Base-by-base conservation (phyloP, 139 green algal species). In the Desmodesmus armatus region DNA sequence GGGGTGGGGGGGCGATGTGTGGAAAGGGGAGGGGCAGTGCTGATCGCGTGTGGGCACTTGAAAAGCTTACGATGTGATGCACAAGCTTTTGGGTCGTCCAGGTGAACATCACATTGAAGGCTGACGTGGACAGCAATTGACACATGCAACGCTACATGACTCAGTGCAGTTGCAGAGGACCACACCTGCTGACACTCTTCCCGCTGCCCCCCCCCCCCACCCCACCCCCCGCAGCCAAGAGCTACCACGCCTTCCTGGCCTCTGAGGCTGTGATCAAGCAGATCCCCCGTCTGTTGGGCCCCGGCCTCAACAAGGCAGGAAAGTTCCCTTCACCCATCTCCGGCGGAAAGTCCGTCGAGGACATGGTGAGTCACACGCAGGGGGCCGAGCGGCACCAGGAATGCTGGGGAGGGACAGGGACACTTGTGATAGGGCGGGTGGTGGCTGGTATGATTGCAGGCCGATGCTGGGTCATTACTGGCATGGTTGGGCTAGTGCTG, bases 251-350 rank as follows among this genome's bases (percentile, higher is more conserved):
- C 47, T 99, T 99, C 94, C 88, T 99, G 83, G 96, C 97, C 37
- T 99, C 96, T 70, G 97, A 99, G 89, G 95, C 95, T 13, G 95
- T 99, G 58, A 99, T 99, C 94, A 99, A 99, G 96, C 92, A 97
- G 95, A 99, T 99, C 86, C 97, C 97, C 3, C 95, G 97, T 94
- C 93, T 99, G 71, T 92, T 99, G 21, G 96, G 97, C 71, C 97
- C 97, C 84, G 97, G 97, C 69, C 93, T 99, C 31, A 99, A 99
- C 97, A 99, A 99, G 96, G 97, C 97, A 29, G 97, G 97, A 89
- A 99, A 99, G 94, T 99, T 99, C 91, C 97, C 97, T 70, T 95
- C 94, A 58, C 96, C 98, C 71, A 93, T 94, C 88, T 88, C 47
- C 11, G 80, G 65, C 39, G 51, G 67, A 85, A 92, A 97, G 90